Conservation (phyloP, 768 basidiomycete genomes). For the Naganishia vishniacii region DNA sequence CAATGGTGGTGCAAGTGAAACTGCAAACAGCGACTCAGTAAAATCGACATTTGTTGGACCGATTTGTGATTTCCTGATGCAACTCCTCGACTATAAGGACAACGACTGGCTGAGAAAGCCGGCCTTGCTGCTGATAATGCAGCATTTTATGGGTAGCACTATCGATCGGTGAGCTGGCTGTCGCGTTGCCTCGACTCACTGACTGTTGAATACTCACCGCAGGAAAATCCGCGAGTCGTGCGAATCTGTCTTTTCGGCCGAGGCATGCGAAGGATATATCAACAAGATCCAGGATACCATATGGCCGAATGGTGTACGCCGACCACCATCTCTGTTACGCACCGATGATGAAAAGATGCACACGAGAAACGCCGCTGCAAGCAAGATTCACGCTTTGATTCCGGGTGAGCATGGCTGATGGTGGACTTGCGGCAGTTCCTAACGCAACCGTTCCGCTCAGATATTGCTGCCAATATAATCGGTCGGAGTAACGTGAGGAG, state of each 20-base stretch:
- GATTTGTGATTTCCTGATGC: constrained; percentile 86
- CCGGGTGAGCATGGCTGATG: constrained; percentile 61
- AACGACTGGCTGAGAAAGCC: constrained; percentile 95
- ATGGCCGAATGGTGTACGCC: constrained; percentile 80
- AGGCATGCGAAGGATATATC: constrained; percentile 65
- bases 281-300: constrained; percentile 64
- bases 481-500: constrained; percentile 91
- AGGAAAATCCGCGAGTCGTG: constrained; percentile 84
- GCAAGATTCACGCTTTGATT: constrained; percentile 81
- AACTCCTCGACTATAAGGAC: constrained; percentile 90
- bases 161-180: constrained; percentile 81
- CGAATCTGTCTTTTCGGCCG: constrained; percentile 61
- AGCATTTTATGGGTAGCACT: constrained; percentile 90
- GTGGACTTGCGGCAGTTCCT: constrained; percentile 2
- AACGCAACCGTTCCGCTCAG: constrained; percentile 50
- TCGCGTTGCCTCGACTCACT: background rate
- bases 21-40: background rate
- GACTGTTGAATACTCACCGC: background rate
- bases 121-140: constrained; percentile 90
- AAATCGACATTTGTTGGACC: constrained; percentile 82
- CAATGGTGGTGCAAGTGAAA: background rate
- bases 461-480: constrained; percentile 94
- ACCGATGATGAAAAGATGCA: constrained; percentile 71
- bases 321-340: constrained; percentile 59
- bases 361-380: constrained; percentile 79